Evolutionary conservation across 768 basidiomycete genomes (phyloP), one percentile per base, ranked within the genome.

Genomic region (Serendipita sp.): DNA sequence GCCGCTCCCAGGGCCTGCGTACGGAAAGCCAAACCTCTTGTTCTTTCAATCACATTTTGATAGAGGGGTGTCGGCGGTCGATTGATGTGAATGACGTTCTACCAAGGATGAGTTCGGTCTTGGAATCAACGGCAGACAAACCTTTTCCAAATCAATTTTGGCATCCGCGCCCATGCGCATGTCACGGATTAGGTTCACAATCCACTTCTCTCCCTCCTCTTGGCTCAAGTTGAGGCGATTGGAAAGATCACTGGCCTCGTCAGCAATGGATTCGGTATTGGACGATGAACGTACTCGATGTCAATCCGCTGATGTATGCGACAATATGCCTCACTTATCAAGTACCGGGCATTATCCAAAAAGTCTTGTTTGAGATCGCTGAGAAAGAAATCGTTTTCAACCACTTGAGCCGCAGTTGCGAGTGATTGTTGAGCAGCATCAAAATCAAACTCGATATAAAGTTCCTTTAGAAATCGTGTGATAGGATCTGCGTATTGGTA

Each of bases 191-290:
- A 98, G 87, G 78, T 98, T 97, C 70, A 98, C 96, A 67, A 98
- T 95, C 95, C 95, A 99, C 71, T 95, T 95, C 73, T 99, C 96
- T 62, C 95, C 96, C 72, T 98, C 96, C 68, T 92, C 92, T 46
- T 80, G 83, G n/a, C 89, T 86, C 56, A 98, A 81, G 74, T 97
- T 97, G 13, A 98, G 80, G 7, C 95, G 85, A 70, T 91, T 87
- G 7, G 94, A 96, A 11, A 98, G 82, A 71, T 96, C 91, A 66
- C 92, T 93, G 67, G 4, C 4, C 44, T 52, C 30, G 64, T 41
- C 56, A 10, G 63, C 13, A 45, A 32, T 41, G 28, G 44, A 41
- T 64, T 52, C 36, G 16, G 60, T 7, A 8, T 4, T 4, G n/a
- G 44, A 48, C 38, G 36, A 32, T 15, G 15, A 11, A 72, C 82